phyloP scores from a whole-genome alignment of 768 basidiomycete genomes.

The Rhodotorula babjevae region DNA sequence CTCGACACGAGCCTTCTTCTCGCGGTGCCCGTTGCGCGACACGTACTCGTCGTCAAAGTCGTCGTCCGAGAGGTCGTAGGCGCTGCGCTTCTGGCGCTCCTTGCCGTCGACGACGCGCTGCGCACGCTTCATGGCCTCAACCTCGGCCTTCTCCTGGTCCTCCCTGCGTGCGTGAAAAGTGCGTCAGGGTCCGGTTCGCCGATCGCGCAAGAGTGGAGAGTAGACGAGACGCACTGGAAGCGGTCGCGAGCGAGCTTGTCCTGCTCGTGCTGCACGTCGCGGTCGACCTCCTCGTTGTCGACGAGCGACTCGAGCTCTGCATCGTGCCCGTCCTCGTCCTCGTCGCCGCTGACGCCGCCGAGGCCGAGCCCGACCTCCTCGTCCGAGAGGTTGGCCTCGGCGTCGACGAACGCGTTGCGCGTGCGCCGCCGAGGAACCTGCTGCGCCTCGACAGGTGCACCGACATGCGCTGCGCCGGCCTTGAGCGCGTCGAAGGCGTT shows the following conservation, averaged over 20 bases:
- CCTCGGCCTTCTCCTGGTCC: slow-evolving; percentile 20
- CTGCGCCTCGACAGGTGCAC: not conserved
- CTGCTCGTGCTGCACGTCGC: slow-evolving; percentile 20
- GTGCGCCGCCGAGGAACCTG: not conserved
- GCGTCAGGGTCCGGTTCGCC: not conserved
- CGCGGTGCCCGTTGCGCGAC: not conserved
- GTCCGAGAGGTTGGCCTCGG: slow-evolving; percentile 25
- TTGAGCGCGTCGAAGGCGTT: slow-evolving; percentile 28
- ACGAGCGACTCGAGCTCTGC: slow-evolving; percentile 32
- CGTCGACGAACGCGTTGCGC: slow-evolving; percentile 20
- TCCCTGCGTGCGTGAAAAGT: not conserved
- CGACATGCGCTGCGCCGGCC: not conserved
- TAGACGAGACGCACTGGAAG: slow-evolving; percentile 6
- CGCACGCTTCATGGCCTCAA: slow-evolving; percentile 8
- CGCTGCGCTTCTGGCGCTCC: slow-evolving; percentile 26
- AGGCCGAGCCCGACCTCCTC: slow-evolving; percentile 26
- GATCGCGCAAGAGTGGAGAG: no score
- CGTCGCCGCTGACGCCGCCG: slow-evolving; percentile 19
- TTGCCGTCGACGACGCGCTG: slow-evolving; percentile 31
- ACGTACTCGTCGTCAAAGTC: slow-evolving; percentile 36
- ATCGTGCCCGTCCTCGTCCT: slow-evolving; percentile 28
- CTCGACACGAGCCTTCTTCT: slow-evolving; percentile 13
- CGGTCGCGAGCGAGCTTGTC: slow-evolving; percentile 6
- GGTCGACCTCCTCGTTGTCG: slow-evolving; percentile 24
- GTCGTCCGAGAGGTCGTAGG: slow-evolving; percentile 28